A percentile compares a stretch with the other conserved stretches of the same genome.
Conservation (phyloP, 75 land plant species). For the Picea glauca region DNA sequence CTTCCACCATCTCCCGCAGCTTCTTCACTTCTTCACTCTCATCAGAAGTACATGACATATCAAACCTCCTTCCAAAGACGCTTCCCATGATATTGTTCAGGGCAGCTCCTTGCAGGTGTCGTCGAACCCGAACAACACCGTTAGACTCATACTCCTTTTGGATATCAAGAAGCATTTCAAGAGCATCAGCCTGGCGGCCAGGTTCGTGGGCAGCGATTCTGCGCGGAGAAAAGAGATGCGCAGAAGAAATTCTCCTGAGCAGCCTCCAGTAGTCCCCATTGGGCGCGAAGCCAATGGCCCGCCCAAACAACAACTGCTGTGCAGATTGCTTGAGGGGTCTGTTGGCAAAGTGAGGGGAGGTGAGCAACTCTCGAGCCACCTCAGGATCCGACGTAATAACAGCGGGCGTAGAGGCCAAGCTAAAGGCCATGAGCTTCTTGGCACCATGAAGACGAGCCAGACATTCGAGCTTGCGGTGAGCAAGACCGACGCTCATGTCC, state of each 20-base stretch:
- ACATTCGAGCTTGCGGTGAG: constrained; percentile 40
- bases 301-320: constrained; percentile 48
- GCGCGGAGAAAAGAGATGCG: constrained; percentile 54
- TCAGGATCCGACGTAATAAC: constrained; percentile 50
- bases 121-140: constrained; percentile 19
- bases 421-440: constrained; percentile 56
- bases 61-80: constrained; percentile 48
- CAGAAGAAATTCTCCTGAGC: constrained; percentile 57
- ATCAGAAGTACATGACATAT: not conserved
- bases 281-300: constrained; percentile 81
- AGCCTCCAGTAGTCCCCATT: constrained; percentile 67
- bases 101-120: constrained; percentile 55
- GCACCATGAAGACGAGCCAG: constrained; percentile 19
- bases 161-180: constrained; percentile 32
- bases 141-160: constrained; percentile 9
- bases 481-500: constrained; percentile 19
- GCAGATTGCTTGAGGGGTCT: constrained; percentile 77
- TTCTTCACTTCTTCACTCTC: constrained; percentile 17
- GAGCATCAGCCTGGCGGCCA: constrained; percentile 34
- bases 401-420: constrained; percentile 41
- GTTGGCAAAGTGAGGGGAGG: constrained; percentile 50
- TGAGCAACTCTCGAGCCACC: constrained; percentile 46
- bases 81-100: constrained; percentile 65
- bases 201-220: constrained; percentile 57
- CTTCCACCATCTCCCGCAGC: constrained; percentile 52